Percentiles rank a stretch among this genome's conserved stretches.
phyloP scores from a whole-genome alignment of 1,284 basidiomycete species.

The Coniferiporia weirii region DNA sequence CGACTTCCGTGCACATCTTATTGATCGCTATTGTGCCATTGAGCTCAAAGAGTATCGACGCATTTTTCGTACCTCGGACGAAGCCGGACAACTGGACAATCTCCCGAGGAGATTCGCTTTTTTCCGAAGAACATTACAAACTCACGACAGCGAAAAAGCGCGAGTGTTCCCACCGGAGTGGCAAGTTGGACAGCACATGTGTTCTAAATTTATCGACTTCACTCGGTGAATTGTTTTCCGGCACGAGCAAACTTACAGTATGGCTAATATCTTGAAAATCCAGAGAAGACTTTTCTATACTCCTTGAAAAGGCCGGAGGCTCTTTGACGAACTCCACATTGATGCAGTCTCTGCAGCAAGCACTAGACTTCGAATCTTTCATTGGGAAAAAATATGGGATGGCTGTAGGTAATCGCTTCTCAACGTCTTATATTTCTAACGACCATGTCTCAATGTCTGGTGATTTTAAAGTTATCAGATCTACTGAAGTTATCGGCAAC shows the following conservation, averaged over 20 bases:
- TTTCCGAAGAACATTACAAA: conserved; percentile 88
- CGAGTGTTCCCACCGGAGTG: conserved; percentile 78
- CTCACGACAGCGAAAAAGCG: conserved; percentile 84
- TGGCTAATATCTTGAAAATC: background rate
- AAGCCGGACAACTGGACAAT: conserved; percentile 96
- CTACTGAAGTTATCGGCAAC: conserved; percentile 52
- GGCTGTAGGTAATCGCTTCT: conserved; percentile 45
- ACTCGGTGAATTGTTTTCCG: conserved; percentile 54
- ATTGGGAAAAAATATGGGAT: conserved; percentile 77
- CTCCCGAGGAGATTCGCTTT: conserved; percentile 91
- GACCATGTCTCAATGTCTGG: background rate
- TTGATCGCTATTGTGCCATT: conserved; percentile 87
- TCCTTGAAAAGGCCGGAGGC: conserved; percentile 66
- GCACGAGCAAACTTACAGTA: background rate
- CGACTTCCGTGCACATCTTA: conserved; percentile 74
- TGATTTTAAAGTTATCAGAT: conserved; percentile 44
- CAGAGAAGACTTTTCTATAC: conserved; percentile 65
- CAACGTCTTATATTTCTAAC: background rate
- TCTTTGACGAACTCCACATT: conserved; percentile 72
- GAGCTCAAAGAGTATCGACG: conserved; percentile 96
- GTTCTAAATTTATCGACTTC: conserved; percentile 80
- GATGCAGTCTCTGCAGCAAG: conserved; percentile 80
- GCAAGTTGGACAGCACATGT: conserved; percentile 77
- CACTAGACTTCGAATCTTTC: conserved; percentile 79
- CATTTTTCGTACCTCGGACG: conserved; percentile 89